Percentiles rank a stretch among this genome's conserved stretches.
Conservation (phyloP, 805 yeast genomes). For the Monosporozyma solicola region DNA sequence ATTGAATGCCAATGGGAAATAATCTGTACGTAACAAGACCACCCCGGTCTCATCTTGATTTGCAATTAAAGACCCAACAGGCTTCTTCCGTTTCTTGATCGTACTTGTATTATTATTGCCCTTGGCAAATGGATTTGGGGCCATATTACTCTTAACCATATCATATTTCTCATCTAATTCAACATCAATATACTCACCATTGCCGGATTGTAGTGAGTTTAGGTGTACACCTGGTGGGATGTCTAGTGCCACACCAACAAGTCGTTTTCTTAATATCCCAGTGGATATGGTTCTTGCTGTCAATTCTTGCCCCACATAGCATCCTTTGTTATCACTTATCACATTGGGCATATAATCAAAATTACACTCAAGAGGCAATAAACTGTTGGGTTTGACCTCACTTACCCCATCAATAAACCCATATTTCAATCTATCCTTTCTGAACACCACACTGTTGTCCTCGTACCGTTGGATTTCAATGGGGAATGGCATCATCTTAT, state of each 20-base stretch:
- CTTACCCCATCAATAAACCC: slow-evolving; percentile 49
- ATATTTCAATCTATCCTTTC: slow-evolving; percentile 35
- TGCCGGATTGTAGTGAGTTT: background rate
- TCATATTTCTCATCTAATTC: slow-evolving; percentile 3
- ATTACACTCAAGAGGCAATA: slow-evolving; percentile 77
- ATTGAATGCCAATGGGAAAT: slow-evolving; percentile 23
- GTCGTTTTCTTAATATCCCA: slow-evolving; percentile 74
- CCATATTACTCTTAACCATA: background rate
- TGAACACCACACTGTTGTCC: slow-evolving; percentile 25
- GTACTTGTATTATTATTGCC: background rate
- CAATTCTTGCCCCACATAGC: slow-evolving; percentile 93
- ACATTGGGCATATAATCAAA: slow-evolving; percentile 65
- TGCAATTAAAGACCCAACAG: slow-evolving; percentile 55
- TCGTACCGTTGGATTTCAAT: slow-evolving; percentile 12
- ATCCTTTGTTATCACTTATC: slow-evolving; percentile 84
- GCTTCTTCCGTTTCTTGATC: slow-evolving; percentile 31
- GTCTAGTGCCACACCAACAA: slow-evolving; percentile 49
- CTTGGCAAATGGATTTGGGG: background rate
- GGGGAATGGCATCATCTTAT: slow-evolving; percentile 19
- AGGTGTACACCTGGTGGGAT: slow-evolving; percentile 2
- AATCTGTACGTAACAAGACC: slow-evolving; percentile 47
- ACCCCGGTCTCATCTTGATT: slow-evolving; percentile 55
- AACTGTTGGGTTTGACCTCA: slow-evolving; percentile 39
- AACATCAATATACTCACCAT: slow-evolving; percentile 8
- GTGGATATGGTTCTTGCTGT: slow-evolving; percentile 81